These are phyloP conservation scores for Vickermania ingenoplastis DNA, from an alignment of 208 protist genomes.

Conservation along the genomic window DNA sequence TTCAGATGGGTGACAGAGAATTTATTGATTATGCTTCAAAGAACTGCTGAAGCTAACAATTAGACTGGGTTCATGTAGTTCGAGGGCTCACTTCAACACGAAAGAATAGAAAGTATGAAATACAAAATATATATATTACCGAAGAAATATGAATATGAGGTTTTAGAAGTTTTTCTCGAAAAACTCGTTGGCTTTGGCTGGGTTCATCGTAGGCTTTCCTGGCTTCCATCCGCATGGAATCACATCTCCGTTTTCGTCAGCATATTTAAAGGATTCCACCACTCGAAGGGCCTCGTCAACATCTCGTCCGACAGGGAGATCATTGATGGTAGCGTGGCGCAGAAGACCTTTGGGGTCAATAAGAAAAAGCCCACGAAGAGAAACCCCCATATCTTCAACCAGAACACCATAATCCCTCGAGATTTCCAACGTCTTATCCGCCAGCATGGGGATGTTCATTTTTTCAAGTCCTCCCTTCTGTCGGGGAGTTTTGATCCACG, in stretches of 20 bases:
- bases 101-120: too few relatives aligned
- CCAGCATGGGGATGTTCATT: slow-evolving; percentile 94
- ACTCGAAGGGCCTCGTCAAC: slow-evolving; percentile 96
- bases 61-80: too few relatives aligned
- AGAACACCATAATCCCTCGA: slow-evolving; percentile 92
- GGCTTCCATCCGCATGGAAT: slow-evolving; percentile 93
- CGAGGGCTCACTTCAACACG: too few relatives aligned
- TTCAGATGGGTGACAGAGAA: too few relatives aligned
- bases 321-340: slow-evolving; percentile 91
- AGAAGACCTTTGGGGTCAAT: slow-evolving; percentile 92
- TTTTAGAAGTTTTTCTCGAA: slow-evolving; percentile 70
- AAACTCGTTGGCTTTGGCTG: slow-evolving; percentile 85
- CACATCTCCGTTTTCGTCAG: slow-evolving; percentile 92
- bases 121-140: too few relatives aligned
- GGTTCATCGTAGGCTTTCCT: slow-evolving; percentile 88
- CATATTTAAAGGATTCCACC: slow-evolving; percentile 93
- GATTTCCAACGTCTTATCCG: slow-evolving; percentile 93
- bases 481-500: slow-evolving; percentile 93
- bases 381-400: slow-evolving; percentile 75
- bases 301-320: slow-evolving; percentile 92
- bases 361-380: slow-evolving; percentile 93
- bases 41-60: too few relatives aligned
- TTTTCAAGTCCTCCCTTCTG: slow-evolving; percentile 95
- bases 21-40: too few relatives aligned
- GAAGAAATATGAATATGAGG: neutral